Conservation (phyloP, 2,329 filamentous ascomycete species). For the Oidium heveae region DNA sequence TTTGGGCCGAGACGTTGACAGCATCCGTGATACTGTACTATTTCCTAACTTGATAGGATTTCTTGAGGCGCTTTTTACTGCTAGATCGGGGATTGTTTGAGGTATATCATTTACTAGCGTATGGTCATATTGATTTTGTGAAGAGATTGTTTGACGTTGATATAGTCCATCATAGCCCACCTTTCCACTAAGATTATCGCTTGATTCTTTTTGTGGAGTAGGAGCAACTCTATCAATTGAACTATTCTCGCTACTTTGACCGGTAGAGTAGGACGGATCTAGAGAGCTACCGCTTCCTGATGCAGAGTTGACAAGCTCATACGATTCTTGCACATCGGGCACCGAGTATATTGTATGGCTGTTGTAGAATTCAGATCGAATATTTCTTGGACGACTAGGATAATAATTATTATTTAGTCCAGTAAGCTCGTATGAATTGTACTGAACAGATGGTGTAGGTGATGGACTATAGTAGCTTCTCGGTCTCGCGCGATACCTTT, state of each 20-base stretch:
- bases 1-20: conserved; percentile 2
- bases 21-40: conserved; percentile 4
- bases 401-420: conserved; percentile 12
- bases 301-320: conserved; percentile 66
- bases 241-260: conserved; percentile 76
- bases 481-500: neutral
- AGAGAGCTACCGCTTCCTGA: conserved; percentile 43
- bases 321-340: conserved; percentile 23
- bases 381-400: conserved; percentile 13
- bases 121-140: conserved; percentile 13
- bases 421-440: conserved; percentile 11
- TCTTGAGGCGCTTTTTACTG: conserved; percentile 7
- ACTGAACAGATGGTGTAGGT: conserved; percentile 6
- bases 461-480: neutral
- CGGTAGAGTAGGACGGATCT: conserved; percentile 61
- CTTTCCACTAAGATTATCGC: conserved; percentile 38
- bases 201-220: conserved; percentile 27
- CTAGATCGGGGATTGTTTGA: conserved; percentile 6
- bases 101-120: conserved; percentile 6
- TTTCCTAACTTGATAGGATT: conserved; percentile 12
- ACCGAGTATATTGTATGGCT: conserved; percentile 10
- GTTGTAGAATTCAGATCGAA: conserved; percentile 12
- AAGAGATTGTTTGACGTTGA: conserved; percentile 15
- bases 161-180: conserved; percentile 17
- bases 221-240: conserved; percentile 53